Evolutionary conservation across 441 rosid genomes (phyloP), one percentile per base, ranked within the genome.

Genomic region (Arabidopsis lyrata): DNA sequence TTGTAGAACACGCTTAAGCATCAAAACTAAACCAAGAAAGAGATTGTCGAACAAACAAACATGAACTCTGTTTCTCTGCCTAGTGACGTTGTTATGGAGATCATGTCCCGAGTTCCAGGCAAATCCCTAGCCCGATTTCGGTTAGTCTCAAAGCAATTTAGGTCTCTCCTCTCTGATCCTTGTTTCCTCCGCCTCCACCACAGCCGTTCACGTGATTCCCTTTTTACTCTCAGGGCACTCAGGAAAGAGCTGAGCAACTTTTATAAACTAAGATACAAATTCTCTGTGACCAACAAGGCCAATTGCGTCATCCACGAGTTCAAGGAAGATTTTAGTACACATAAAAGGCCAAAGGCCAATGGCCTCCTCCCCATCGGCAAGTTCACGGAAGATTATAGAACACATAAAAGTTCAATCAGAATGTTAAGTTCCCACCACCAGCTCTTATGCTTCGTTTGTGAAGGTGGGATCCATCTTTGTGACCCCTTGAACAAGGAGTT

Each of bases 161-260:
- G 6, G 64, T 59, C 48, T 59, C 64, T 59, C 64, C n/a, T 59
- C 32, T 59, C 32, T 59, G 64, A 38, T 59, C 31, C 45, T 59
- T 38, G 15, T 12, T 59, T 59, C 47, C 64, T 20, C 13, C 48
- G 32, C n/a, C 64, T 38, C 48, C 64, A 38, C 16, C 64, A 12
- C 11, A 38, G 10, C 16, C 64, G 22, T 61, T 61, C 52, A 14
- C 50, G 66, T 61, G 18, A 61, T 39, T 14, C 50, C 20, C 50
- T 61, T 39, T 61, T 9, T 24, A 24, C 27, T 24, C 27, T 24
- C 27, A 24, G 0, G 27, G 27, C 27, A 24, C 0, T 24, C 27
- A 24, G 27, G 2, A 24, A 24, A 2, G 27, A 24, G 27, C 27
- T 24, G 27, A 24, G 27, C 27, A 24, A 24, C 27, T 2, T 24